Evolutionary conservation across 1,284 basidiomycete species (phyloP).

Genomic region (Boletellus sp.): DNA sequence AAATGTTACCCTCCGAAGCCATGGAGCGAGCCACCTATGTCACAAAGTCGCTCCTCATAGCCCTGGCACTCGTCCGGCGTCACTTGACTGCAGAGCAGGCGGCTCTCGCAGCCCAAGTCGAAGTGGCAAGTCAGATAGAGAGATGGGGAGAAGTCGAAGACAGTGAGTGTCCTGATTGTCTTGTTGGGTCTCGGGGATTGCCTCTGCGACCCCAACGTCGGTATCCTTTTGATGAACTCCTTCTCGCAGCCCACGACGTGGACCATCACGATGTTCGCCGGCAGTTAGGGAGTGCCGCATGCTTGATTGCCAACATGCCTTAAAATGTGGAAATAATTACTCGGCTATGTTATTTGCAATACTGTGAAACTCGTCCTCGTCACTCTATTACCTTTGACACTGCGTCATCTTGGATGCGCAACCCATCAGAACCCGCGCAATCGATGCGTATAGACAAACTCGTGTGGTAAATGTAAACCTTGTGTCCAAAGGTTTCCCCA

Average conservation of each 20-base stretch:
- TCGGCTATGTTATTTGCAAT: slow-evolving; percentile 8
- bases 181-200: slow-evolving; percentile 3
- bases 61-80: slow-evolving; percentile 77
- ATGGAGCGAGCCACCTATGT: slow-evolving; percentile 90
- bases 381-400: slow-evolving; percentile 4
- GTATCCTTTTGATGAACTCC: slow-evolving; percentile 10
- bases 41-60: slow-evolving; percentile 91
- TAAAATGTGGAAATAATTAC: slow-evolving; percentile 18
- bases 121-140: slow-evolving; percentile 93
- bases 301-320: slow-evolving; percentile 40
- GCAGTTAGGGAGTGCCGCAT: slow-evolving; percentile 79
- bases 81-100: slow-evolving; percentile 82
- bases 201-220: slow-evolving; percentile 2
- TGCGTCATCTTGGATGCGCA: slow-evolving; percentile 15
- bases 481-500: slow-evolving; percentile 7
- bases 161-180: slow-evolving; percentile 55
- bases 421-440: slow-evolving; percentile 5
- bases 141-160: slow-evolving; percentile 99
- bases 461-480: slow-evolving; percentile 8
- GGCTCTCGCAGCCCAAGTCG: slow-evolving; percentile 82
- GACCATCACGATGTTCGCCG: slow-evolving; percentile 92
- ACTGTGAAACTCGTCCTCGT: slow-evolving; percentile 1
- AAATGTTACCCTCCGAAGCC: slow-evolving; percentile 44
- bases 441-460: slow-evolving; percentile 24
- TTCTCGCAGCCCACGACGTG: slow-evolving; percentile 81